Evolutionary conservation across 169 alveolate genomes (phyloP).

Genomic region (Plasmodium falciparum): DNA sequence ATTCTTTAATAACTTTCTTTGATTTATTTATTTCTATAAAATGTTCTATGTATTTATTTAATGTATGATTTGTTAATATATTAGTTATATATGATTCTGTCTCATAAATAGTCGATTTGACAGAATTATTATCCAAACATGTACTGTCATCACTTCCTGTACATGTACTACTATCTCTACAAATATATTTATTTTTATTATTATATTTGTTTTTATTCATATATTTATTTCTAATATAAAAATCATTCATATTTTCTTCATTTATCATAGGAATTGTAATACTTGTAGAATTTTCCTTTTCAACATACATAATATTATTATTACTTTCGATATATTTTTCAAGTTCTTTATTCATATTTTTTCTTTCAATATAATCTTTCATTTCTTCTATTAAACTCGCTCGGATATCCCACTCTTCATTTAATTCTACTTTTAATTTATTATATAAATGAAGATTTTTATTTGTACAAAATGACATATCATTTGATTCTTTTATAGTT

Average conservation of each 20-base stretch:
- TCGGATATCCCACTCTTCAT: conserved; percentile 15
- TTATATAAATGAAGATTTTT: conserved; percentile 18
- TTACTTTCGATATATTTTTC: neutral
- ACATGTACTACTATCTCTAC: too few relatives aligned
- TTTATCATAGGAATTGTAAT: too few relatives aligned
- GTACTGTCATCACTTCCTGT: too few relatives aligned
- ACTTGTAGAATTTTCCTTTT: too few relatives aligned
- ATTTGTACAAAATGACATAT: neutral
- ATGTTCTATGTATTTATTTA: conserved; percentile 31
- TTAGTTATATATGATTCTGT: neutral
- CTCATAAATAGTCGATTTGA: neutral
- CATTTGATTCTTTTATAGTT: conserved; percentile 7
- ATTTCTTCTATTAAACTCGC: conserved; percentile 41
- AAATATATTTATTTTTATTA: neutral
- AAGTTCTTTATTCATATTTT: conserved; percentile 16
- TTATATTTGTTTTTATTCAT: neutral
- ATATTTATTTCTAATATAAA: neutral
- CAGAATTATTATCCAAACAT: neutral
- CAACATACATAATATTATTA: too few relatives aligned
- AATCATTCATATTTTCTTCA: too few relatives aligned
- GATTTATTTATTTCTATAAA: conserved; percentile 33
- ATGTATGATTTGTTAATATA: neutral
- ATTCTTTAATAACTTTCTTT: conserved; percentile 18
- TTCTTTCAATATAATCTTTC: conserved; percentile 30
- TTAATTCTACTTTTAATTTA: conserved; percentile 37